A percentile compares a stretch with the other conserved stretches of the same genome.
These are phyloP conservation scores for Senna siamea DNA, from an alignment of 306 rosid genomes.

Conservation along the genomic window DNA sequence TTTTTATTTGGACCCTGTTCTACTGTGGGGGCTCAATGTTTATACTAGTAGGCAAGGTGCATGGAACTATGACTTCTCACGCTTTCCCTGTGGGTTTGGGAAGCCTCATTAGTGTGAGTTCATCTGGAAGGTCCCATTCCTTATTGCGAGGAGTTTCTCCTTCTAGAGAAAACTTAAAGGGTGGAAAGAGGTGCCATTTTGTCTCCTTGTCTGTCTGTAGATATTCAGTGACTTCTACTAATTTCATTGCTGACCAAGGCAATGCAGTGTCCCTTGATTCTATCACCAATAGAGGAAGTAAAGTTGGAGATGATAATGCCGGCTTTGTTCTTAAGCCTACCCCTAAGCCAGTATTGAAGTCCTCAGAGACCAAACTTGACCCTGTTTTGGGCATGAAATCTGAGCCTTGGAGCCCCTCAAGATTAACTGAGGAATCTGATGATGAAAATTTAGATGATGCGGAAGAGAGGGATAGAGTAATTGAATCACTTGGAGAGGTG, in stretches of 20 bases:
- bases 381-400: conserved; percentile 47
- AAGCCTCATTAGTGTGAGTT: conserved; percentile 55
- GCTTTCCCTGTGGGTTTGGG: conserved; percentile 74
- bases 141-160: conserved; percentile 65
- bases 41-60: conserved; percentile 64
- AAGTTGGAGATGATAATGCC: conserved; percentile 51
- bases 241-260: conserved; percentile 78
- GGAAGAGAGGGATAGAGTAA: conserved; percentile 71
- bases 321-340: conserved; percentile 78
- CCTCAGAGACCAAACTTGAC: conserved; percentile 44
- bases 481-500: conserved; percentile 89
- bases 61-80: conserved; percentile 78
- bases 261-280: conserved; percentile 78
- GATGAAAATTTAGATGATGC: conserved; percentile 34
- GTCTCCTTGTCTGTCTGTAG: conserved; percentile 80
- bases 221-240: conserved; percentile 78
- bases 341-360: conserved; percentile 80
- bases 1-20: conserved; percentile 16
- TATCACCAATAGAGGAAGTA: conserved; percentile 49
- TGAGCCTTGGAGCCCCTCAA: conserved; percentile 48
- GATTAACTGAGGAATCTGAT: conserved; percentile 40
- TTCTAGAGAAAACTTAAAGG: conserved; percentile 57
- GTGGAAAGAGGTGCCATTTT: conserved; percentile 68
- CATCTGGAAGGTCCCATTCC: conserved; percentile 62
- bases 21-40: conserved; percentile 46